Evolutionary conservation across 2,329 filamentous ascomycete species (phyloP).

Genomic region (Sclerotinia sclerotiorum): DNA sequence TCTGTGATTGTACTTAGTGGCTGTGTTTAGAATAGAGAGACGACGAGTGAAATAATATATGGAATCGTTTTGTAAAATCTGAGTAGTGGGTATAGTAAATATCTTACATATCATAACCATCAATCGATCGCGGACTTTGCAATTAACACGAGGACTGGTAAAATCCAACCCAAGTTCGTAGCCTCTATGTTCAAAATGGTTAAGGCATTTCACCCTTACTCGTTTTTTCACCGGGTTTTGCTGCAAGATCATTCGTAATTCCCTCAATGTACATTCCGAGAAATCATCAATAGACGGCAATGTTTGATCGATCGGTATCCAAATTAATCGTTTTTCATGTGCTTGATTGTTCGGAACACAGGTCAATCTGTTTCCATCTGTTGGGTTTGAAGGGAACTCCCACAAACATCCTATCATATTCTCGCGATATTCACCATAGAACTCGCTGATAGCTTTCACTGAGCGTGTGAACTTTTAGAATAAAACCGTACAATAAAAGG

Average conservation of each 20-base stretch:
- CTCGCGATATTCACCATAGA: neutral
- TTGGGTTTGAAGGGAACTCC: neutral
- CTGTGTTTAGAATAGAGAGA: neutral
- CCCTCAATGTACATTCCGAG: neutral
- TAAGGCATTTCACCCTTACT: neutral
- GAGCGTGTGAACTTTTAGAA: neutral
- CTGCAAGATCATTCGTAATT: neutral
- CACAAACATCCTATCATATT: neutral
- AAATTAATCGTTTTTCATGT: neutral
- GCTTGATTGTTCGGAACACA: too few species aligned
- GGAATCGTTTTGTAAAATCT: neutral
- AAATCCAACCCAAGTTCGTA: neutral
- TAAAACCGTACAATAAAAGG: neutral
- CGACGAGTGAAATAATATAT: neutral
- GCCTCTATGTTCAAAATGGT: neutral
- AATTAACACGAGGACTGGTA: neutral
- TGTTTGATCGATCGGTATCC: neutral
- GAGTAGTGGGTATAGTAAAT: neutral
- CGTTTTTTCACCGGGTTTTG: too few species aligned
- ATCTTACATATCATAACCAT: neutral
- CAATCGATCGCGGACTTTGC: neutral
- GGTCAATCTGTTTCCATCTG: too few species aligned
- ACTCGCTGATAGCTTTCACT: neutral
- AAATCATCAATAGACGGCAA: neutral
- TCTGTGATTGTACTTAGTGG: neutral